Evolutionary conservation across 2,329 filamentous ascomycete species (phyloP).

Genomic region (Ophiostoma montium): DNA sequence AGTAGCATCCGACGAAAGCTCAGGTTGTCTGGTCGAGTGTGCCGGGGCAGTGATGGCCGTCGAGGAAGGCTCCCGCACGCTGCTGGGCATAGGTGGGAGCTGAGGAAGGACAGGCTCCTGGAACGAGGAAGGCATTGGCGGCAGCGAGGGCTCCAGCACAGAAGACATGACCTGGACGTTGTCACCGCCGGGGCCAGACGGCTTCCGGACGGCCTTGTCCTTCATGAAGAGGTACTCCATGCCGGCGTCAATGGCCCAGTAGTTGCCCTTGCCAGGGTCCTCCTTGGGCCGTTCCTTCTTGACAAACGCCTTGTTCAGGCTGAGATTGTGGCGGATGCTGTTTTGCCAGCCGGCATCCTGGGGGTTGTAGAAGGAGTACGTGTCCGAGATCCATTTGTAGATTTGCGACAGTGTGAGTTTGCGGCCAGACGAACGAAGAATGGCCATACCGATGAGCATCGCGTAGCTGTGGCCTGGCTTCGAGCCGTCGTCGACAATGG

Average conservation of each 20-base stretch:
- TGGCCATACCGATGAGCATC: conserved; percentile 91
- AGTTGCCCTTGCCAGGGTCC: conserved; percentile 93
- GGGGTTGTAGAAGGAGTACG: conserved; percentile 73
- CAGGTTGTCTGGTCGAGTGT: conserved; percentile 23
- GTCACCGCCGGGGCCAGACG: conserved; percentile 38
- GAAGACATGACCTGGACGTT: conserved; percentile 42
- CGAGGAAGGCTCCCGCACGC: conserved; percentile 6
- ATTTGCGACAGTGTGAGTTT: conserved; percentile 86
- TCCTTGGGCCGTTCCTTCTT: conserved; percentile 95
- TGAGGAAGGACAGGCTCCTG: conserved; percentile 36
- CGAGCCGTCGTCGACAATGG: conserved; percentile 67
- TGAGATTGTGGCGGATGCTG: conserved; percentile 95
- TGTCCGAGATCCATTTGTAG: conserved; percentile 99
- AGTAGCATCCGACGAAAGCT: conserved; percentile 65
- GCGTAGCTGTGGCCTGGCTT: conserved; percentile 93
- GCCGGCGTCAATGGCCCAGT: conserved; percentile 87
- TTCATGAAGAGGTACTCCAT: conserved; percentile 83
- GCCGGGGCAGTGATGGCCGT: neutral
- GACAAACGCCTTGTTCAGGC: conserved; percentile 89
- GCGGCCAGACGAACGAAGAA: conserved; percentile 69
- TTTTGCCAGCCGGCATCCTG: conserved; percentile 94
- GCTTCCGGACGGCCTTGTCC: conserved; percentile 58
- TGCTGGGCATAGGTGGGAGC: conserved; percentile 21
- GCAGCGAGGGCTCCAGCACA: conserved; percentile 36
- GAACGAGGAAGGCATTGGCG: conserved; percentile 20